Conservation (phyloP, 108 stramenopile genomes). For the Cyclotella kingstonii region DNA sequence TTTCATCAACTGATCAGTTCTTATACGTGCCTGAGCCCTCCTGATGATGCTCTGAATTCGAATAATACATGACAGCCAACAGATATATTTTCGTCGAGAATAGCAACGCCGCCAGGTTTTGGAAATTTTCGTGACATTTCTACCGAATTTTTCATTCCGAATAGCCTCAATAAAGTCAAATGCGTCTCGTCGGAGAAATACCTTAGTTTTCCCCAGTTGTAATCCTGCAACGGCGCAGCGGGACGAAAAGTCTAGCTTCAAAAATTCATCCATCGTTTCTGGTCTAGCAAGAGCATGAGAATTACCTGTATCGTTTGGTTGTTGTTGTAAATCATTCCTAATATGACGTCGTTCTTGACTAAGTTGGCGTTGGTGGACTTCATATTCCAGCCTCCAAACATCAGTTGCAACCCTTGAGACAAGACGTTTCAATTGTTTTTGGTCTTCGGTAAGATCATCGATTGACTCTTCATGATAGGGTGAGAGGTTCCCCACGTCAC, state of each 20-base stretch:
- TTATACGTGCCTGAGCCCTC: constrained; percentile 19
- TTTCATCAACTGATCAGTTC: constrained; percentile 31
- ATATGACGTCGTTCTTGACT: constrained; percentile 7
- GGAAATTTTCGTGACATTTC: constrained; percentile 36
- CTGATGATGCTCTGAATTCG: constrained; percentile 36
- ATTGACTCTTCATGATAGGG: constrained; percentile 43
- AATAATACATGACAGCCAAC: constrained; percentile 13
- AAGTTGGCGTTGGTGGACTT: constrained; percentile 15
- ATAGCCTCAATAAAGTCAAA: constrained; percentile 61
- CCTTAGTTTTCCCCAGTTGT: constrained; percentile 73
- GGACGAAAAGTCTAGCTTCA: constrained; percentile 43
- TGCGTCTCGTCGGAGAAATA: constrained; percentile 68
- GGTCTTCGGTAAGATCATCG: constrained; percentile 38
- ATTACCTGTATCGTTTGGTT: constrained; percentile 9
- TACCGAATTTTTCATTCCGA: constrained; percentile 46
- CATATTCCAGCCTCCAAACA: constrained; percentile 37
- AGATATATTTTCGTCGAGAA: constrained; percentile 9
- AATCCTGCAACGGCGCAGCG: constrained; percentile 57
- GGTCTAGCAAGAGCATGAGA: constrained; percentile 38
- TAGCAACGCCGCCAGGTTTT: constrained; percentile 38
- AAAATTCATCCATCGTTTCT: constrained; percentile 37
- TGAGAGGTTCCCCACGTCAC: constrained; percentile 37
- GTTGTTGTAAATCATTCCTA: constrained; percentile 1
- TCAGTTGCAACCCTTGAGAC: constrained; percentile 46
- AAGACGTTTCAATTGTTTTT: constrained; percentile 42